A percentile compares a stretch with the other conserved stretches of the same genome.
These are phyloP conservation scores for Xerocomellus amylosporus DNA, from an alignment of 768 basidiomycete genomes.

Conservation along the genomic window DNA sequence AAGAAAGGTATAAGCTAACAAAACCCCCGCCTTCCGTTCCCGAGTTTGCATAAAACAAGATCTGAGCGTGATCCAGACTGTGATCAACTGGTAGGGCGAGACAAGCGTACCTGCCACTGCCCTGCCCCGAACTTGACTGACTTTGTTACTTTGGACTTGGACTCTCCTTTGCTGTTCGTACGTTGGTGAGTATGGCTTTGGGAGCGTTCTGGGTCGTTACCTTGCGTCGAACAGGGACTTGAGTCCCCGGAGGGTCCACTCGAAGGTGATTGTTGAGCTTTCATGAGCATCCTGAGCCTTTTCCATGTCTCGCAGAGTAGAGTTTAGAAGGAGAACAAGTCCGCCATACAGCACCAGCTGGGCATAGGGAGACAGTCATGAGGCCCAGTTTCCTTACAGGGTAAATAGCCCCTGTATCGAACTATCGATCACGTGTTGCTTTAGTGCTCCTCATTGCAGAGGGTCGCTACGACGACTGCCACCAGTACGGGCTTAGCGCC, in stretches of 20 bases:
- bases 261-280: conserved; percentile 57
- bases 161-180: conserved; percentile 57
- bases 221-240: conserved; percentile 74
- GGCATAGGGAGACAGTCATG: neutral
- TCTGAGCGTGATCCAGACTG: conserved; percentile 38
- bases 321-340: neutral
- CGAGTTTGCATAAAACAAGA: conserved; percentile 82
- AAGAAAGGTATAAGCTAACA: conserved; percentile 77
- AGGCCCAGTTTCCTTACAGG: neutral
- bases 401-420: neutral
- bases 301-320: conserved; percentile 25
- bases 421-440: neutral
- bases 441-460: neutral
- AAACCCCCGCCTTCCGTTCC: conserved; percentile 60
- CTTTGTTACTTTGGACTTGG: conserved; percentile 75
- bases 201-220: conserved; percentile 18
- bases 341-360: neutral
- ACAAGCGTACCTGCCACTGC: conserved; percentile 57
- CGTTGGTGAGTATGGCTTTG: neutral
- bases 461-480: conserved; percentile 4
- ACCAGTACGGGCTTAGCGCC: neutral
- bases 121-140: conserved; percentile 75
- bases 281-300: conserved; percentile 43
- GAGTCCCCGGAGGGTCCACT: conserved; percentile 75
- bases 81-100: neutral